These are phyloP conservation scores for Malus fusca DNA, from an alignment of 306 rosid genomes.

Conservation along the genomic window DNA sequence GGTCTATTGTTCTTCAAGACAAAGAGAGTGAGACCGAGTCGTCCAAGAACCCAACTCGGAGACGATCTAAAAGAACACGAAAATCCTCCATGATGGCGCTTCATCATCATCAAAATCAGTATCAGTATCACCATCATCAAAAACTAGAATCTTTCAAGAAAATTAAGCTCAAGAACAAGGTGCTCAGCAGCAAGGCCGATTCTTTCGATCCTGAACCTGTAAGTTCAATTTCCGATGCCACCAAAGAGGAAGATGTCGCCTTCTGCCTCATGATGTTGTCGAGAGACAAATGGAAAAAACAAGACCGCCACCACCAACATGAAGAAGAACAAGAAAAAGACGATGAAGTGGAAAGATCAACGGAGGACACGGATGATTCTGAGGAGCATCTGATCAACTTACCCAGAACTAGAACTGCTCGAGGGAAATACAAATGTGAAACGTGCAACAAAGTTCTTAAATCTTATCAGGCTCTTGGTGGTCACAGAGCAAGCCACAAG, in stretches of 20 bases:
- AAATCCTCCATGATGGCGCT: slow-evolving; percentile 15
- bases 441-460: slow-evolving; percentile 74
- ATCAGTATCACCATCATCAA: neutral
- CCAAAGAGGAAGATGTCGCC: slow-evolving; percentile 75
- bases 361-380: slow-evolving; percentile 46
- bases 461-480: slow-evolving; percentile 89
- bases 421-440: slow-evolving; percentile 78
- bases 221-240: slow-evolving; percentile 64
- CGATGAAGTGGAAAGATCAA: slow-evolving; percentile 18
- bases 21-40: slow-evolving; percentile 90
- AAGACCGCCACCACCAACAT: neutral
- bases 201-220: slow-evolving; percentile 54
- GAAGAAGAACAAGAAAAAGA: slow-evolving; percentile 3
- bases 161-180: slow-evolving; percentile 12
- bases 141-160: slow-evolving; percentile 16
- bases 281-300: slow-evolving; percentile 58
- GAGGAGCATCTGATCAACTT: slow-evolving; percentile 32
- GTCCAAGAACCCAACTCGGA: slow-evolving; percentile 53
- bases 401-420: slow-evolving; percentile 9
- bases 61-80: slow-evolving; percentile 60
- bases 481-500: slow-evolving; percentile 95
- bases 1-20: slow-evolving; percentile 63
- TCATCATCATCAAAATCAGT: neutral
- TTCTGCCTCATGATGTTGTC: slow-evolving; percentile 82
- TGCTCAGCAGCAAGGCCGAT: slow-evolving; percentile 16